Conservation (phyloP, 345 rosid species). For the Luvunga scandens region DNA sequence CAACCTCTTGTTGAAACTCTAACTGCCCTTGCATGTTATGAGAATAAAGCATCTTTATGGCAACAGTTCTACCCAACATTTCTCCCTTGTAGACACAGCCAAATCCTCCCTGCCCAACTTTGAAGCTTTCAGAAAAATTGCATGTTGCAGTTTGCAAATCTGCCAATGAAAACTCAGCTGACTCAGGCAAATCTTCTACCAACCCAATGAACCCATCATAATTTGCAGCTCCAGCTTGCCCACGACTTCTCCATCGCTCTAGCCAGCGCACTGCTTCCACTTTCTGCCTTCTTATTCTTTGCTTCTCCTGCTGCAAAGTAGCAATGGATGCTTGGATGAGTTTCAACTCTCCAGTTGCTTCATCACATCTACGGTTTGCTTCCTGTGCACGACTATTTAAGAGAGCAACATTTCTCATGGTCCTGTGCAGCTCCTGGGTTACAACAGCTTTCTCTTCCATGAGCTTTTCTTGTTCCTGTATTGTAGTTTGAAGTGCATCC, state of each 20-base stretch:
- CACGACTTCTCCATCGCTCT: slow-evolving; percentile 59
- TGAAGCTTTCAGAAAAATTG: slow-evolving; percentile 75
- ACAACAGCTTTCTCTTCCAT: slow-evolving; percentile 46
- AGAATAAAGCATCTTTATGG: slow-evolving; percentile 58
- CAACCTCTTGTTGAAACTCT: slow-evolving; percentile 72
- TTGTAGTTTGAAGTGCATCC: slow-evolving; percentile 30
- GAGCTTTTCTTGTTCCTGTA: slow-evolving; percentile 41
- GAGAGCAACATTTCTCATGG: slow-evolving; percentile 53
- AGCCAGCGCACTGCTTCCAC: slow-evolving; percentile 67
- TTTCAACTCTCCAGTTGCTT: slow-evolving; percentile 51
- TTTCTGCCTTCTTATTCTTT: slow-evolving; percentile 55
- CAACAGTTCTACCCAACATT: slow-evolving; percentile 81
- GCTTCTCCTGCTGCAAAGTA: slow-evolving; percentile 56
- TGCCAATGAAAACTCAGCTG: slow-evolving; percentile 56
- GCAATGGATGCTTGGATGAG: slow-evolving; percentile 48
- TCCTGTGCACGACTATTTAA: slow-evolving; percentile 51
- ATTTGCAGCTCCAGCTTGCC: slow-evolving; percentile 41
- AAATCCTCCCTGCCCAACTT: slow-evolving; percentile 59
- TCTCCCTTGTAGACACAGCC: slow-evolving; percentile 78
- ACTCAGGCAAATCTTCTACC: slow-evolving; percentile 49
- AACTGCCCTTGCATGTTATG: slow-evolving; percentile 63
- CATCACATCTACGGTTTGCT: slow-evolving; percentile 43
- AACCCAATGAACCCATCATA: slow-evolving; percentile 45
- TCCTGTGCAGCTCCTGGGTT: slow-evolving; percentile 43
- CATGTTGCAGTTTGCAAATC: slow-evolving; percentile 66